Percentiles rank a stretch among this genome's conserved stretches.
These are phyloP conservation scores for Didymella keratinophila DNA, from an alignment of 2,329 filamentous ascomycete genomes.

Conservation along the genomic window DNA sequence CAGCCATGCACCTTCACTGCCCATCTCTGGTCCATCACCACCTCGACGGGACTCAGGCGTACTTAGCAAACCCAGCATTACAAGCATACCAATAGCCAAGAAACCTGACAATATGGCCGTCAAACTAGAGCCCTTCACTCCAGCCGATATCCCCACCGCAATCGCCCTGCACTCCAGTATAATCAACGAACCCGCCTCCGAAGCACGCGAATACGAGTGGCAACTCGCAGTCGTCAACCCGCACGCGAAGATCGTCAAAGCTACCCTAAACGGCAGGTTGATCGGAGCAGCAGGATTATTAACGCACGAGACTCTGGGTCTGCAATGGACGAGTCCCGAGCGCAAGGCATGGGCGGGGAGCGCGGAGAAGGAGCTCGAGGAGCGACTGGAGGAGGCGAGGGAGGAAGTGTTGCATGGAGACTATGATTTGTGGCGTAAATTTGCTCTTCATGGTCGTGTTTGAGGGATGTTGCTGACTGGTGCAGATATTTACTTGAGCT, in stretches of 20 bases:
- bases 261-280: not conserved
- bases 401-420: not conserved
- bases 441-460: not conserved
- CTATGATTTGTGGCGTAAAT: conserved; percentile 3
- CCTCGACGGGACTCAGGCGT: conserved; percentile 9
- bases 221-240: conserved; percentile 2
- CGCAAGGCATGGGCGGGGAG: not conserved
- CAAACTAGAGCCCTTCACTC: not conserved
- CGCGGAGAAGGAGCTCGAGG: conserved; percentile 2
- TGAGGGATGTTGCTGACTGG: not conserved
- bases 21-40: not conserved
- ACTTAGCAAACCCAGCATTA: not conserved
- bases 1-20: not conserved
- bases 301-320: not conserved
- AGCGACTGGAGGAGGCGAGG: not conserved
- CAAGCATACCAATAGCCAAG: not conserved
- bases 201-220: not conserved
- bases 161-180: not conserved
- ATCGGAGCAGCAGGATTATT: conserved; percentile 3
- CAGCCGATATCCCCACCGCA: not conserved
- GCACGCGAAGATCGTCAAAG: conserved; percentile 1
- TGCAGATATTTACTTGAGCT: conserved; percentile 1
- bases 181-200: not conserved
- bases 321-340: conserved; percentile 3
- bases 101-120: not conserved